These are phyloP conservation scores for Rosa multiflora DNA, from an alignment of 306 rosid species.

Conservation along the genomic window DNA sequence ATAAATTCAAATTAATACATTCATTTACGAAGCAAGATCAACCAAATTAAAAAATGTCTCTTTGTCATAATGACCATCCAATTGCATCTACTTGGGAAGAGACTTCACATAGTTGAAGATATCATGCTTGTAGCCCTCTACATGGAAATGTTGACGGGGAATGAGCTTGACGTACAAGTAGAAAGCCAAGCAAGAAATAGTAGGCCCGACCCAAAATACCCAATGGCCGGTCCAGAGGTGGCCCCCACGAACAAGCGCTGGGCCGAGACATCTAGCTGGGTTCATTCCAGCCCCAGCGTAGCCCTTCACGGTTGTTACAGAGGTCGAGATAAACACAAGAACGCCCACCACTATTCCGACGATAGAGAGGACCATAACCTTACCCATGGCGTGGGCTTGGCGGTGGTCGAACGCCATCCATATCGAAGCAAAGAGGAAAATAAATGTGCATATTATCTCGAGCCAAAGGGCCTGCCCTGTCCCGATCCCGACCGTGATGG, in stretches of 20 bases:
- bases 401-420: constrained; percentile 45
- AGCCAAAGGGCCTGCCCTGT: constrained; percentile 37
- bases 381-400: constrained; percentile 31
- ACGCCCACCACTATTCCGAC: constrained; percentile 35
- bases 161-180: constrained; percentile 32
- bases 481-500: constrained; percentile 20
- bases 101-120: constrained; percentile 16
- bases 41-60: not conserved
- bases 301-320: constrained; percentile 21
- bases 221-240: constrained; percentile 36
- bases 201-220: constrained; percentile 38
- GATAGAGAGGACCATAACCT: constrained; percentile 18
- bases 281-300: constrained; percentile 37
- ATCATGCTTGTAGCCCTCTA: constrained; percentile 22
- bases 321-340: constrained; percentile 30
- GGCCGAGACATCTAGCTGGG: constrained; percentile 40
- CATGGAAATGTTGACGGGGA: constrained; percentile 33
- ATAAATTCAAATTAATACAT: not conserved
- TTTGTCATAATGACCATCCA: not conserved
- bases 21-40: not conserved
- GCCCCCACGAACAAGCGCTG: constrained; percentile 29
- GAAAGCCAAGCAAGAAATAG: constrained; percentile 27
- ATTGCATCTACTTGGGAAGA: not conserved
- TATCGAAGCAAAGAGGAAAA: constrained; percentile 37
- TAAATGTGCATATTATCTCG: constrained; percentile 34